Evolutionary conservation across 2,329 filamentous ascomycete species (phyloP), one percentile per base, ranked within the genome.

Genomic region (Trematosphaeria pertusa): DNA sequence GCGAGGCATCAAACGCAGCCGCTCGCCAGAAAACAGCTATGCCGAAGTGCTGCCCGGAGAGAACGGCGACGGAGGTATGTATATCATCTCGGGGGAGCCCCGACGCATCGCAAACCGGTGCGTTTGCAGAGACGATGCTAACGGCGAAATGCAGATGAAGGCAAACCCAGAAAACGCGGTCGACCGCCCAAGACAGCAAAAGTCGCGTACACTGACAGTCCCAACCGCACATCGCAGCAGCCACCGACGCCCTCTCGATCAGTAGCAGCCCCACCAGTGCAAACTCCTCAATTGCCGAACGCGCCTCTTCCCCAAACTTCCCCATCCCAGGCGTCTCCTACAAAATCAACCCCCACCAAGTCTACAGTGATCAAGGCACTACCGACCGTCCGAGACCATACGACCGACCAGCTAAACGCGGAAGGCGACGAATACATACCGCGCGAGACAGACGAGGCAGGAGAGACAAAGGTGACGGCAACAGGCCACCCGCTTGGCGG

Each of bases 341-440:
- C 89, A 17, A 94, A 93, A 73, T 82, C 87, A 2, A 91, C 91
- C 3, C 88, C 89, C 4, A 87, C 87, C 24, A 95, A 95, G 75
- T 81, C 85, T 21, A 67, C 80, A 8, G 89, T 93, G 7, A 81
- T 97, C 61, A 99, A 99, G 75, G 94, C 94, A 1, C 80, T 99
- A 33, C 94, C 94, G 2, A 97, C 94, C 3, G 94, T 97, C 11
- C 82, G 94, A 73, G 94, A 99, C 67, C 94, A 99, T 71, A 99
- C 94, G 2, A 97, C 93, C 12, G 93, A 97, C 70, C 93, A 97
- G 72, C 83, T 99, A 21, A 91, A 89, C 41, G 81, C 88, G 20
- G 89, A 91, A 63, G 89, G 89, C 52, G 94, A 97, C 70, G 94
- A 99, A 74, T 99, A 97, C 72, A 81, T 97, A 26, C 91, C 93